Percentiles rank a stretch among this genome's conserved stretches.
Evolutionary conservation across 768 basidiomycete species (phyloP).

Genomic region (Pseudohyphozyma bogoriensis): DNA sequence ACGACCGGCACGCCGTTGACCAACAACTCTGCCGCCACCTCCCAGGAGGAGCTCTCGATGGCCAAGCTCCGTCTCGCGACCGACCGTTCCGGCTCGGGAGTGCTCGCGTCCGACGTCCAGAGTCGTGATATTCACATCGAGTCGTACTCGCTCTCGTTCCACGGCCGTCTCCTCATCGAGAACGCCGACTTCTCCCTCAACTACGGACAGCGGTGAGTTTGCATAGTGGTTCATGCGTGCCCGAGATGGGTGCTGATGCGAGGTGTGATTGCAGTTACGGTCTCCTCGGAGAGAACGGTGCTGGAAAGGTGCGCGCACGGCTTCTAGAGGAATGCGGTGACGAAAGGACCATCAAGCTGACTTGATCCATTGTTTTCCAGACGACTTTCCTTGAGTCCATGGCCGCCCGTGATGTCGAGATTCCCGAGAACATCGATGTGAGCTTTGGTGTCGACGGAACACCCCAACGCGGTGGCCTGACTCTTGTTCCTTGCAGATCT

Average conservation of each 20-base stretch:
- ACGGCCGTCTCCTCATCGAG: slow-evolving; percentile 63
- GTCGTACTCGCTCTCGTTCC: slow-evolving; percentile 89
- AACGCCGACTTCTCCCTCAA: slow-evolving; percentile 64
- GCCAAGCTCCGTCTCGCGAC: slow-evolving; percentile 80
- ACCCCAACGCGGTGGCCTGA: not conserved
- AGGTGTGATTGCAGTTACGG: slow-evolving; percentile 51
- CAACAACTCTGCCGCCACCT: slow-evolving; percentile 56
- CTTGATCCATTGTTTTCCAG: slow-evolving; percentile 42
- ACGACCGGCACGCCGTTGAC: slow-evolving; percentile 69
- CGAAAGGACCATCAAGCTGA: not conserved
- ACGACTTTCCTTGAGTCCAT: slow-evolving; percentile 94
- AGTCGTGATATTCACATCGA: slow-evolving; percentile 97
- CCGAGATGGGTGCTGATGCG: not conserved
- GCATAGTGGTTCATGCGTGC: not conserved
- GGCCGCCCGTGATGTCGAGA: slow-evolving; percentile 87
- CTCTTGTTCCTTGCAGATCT: slow-evolving; percentile 48
- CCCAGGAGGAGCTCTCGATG: slow-evolving; percentile 75
- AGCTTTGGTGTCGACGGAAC: slow-evolving; percentile 21
- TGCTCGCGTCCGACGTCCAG: slow-evolving; percentile 83
- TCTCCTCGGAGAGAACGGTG: slow-evolving; percentile 91
- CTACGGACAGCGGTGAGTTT: slow-evolving; percentile 59
- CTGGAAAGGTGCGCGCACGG: slow-evolving; percentile 67
- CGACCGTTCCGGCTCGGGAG: slow-evolving; percentile 73
- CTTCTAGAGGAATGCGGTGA: not conserved
- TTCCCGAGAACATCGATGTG: slow-evolving; percentile 82